Evolutionary conservation across 805 yeast species (phyloP), one percentile per base, ranked within the genome.

Genomic region (Pichia occidentalis): DNA sequence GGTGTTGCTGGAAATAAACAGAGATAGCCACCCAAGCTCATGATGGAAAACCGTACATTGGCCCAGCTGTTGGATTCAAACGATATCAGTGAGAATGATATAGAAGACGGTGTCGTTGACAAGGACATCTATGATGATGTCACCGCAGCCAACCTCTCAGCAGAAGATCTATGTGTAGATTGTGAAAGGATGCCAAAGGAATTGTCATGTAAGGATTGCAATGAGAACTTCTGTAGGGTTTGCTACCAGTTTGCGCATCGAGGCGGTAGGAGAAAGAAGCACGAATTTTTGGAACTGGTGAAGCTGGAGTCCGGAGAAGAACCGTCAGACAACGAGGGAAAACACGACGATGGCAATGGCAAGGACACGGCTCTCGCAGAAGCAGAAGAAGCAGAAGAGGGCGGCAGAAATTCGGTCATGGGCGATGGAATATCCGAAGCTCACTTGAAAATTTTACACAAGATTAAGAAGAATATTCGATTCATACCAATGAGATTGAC

Each of bases 131-230:
- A n/a, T n/a, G n/a, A n/a, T n/a, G n/a, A n/a, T n/a, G n/a, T n/a
- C n/a, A n/a, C n/a, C n/a, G n/a, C n/a, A n/a, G n/a, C n/a, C n/a
- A n/a, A n/a, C n/a, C n/a, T n/a, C n/a, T n/a, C 57, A 48, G 25
- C 43, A 41, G 13, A 65, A 11, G 49, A 57, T 9, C 59, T 71
- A 29, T 83, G 92, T 56, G 67, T 76, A 13, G 90, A 82, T 47
- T 82, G 92, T 55, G 72, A 72, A 25, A 85, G 81, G 52, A 84
- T 78, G 76, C 80, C 84, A 16, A 63, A 73, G 4, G 85, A 79
- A 47, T 56, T 77, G n/a, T 56, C 63, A 25, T 82, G 92, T 56
- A 52, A 59, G 23, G 68, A 67, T 40, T 82, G 92, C 59, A 73
- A 70, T 28, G 90, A 82, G 49, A 65, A 65, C 12, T 82, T 78